A percentile compares a stretch with the other conserved stretches of the same genome.
Conservation (phyloP, 352 stramenopile genomes). For the Globisporangium iwayamae region DNA sequence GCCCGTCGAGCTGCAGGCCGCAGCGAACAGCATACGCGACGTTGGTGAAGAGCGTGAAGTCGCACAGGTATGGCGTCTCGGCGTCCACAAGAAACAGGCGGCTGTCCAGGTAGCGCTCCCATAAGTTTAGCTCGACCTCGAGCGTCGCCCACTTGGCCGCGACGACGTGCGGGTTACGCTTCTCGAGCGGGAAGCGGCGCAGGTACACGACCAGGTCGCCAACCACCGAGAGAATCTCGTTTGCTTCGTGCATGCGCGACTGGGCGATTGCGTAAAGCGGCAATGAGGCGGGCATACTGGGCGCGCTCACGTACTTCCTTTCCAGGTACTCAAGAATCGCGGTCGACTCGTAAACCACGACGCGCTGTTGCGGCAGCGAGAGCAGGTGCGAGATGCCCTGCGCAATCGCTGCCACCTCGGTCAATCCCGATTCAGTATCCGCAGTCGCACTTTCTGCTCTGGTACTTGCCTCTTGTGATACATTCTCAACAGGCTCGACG, state of each 20-base stretch:
- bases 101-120: constrained; percentile 65
- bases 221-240: constrained; percentile 82
- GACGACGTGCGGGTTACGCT: constrained; percentile 53
- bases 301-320: constrained; percentile 42
- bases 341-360: constrained; percentile 72
- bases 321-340: constrained; percentile 84
- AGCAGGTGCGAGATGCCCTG: constrained; percentile 34
- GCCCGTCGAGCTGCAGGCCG: constrained; percentile 73
- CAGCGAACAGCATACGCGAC: constrained; percentile 84
- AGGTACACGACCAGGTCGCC: constrained; percentile 80
- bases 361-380: constrained; percentile 37
- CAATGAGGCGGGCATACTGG: constrained; percentile 49
- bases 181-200: constrained; percentile 58
- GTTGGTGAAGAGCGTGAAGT: constrained; percentile 85
- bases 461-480: not conserved
- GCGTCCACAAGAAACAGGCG: constrained; percentile 60
- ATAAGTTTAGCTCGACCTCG: constrained; percentile 71
- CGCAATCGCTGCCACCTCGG: constrained; percentile 24
- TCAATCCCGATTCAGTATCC: not conserved
- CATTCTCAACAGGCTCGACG: constrained; percentile 48
- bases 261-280: constrained; percentile 63
- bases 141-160: constrained; percentile 68
- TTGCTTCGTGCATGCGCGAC: constrained; percentile 76
- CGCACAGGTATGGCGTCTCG: constrained; percentile 64
- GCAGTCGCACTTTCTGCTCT: not conserved